Conservation (phyloP, 345 rosid genomes). For the Rhodomyrtus tomentosa region DNA sequence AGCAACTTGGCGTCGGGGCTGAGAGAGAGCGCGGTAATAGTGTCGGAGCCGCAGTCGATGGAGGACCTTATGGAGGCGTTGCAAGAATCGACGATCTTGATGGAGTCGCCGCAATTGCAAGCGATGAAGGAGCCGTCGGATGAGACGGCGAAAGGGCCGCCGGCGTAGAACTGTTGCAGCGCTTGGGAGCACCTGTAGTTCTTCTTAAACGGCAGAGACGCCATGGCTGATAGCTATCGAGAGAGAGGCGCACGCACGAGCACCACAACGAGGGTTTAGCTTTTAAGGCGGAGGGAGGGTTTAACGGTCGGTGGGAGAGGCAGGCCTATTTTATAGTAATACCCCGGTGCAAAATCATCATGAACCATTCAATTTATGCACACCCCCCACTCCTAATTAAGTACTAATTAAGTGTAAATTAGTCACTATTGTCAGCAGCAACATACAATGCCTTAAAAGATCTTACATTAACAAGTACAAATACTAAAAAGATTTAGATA, state of each 20-base stretch:
- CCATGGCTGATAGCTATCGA: not conserved
- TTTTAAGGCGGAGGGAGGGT: not conserved
- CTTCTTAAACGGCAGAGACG: conserved; percentile 40
- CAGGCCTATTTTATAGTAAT: not conserved
- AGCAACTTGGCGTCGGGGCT: conserved; percentile 73
- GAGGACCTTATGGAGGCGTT: conserved; percentile 47
- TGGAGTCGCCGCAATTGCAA: conserved; percentile 64
- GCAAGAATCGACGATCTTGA: conserved; percentile 61
- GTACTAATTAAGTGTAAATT: too few species aligned
- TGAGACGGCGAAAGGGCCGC: conserved; percentile 74
- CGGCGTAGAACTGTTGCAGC: conserved; percentile 80
- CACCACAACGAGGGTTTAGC: not conserved
- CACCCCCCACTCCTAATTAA: too few species aligned
- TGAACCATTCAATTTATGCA: not conserved
- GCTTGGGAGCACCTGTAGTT: conserved; percentile 58
- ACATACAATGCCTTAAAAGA: not conserved
- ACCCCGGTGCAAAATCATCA: not conserved
- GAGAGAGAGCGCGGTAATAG: conserved; percentile 67
- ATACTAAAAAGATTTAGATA: not conserved
- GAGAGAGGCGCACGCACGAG: not conserved
- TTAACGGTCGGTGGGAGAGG: not conserved
- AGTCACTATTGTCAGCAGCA: too few species aligned
- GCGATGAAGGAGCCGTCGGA: conserved; percentile 71
- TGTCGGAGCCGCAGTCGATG: conserved; percentile 58
- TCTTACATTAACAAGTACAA: not conserved